Evolutionary conservation across 495 filamentous ascomycete species (phyloP).

Genomic region (Letharia lupina): DNA sequence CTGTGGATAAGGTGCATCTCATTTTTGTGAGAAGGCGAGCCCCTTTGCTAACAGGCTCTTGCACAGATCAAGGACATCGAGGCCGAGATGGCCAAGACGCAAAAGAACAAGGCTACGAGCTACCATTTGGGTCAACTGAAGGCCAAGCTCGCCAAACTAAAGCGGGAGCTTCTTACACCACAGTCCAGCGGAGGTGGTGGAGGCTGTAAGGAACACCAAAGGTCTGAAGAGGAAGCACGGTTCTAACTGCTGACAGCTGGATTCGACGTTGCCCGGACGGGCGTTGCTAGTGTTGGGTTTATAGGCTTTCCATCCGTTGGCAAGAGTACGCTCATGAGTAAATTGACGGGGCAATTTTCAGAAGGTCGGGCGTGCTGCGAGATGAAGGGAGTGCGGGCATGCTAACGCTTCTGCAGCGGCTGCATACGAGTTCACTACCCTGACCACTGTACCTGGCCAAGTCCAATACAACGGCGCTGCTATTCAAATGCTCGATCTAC

Average conservation of each 20-base stretch:
- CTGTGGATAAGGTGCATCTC: constrained; percentile 76
- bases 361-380: constrained; percentile 47
- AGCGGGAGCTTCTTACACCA: constrained; percentile 88
- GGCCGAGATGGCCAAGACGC: constrained; percentile 69
- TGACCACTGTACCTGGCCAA: constrained; percentile 95
- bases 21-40: constrained; percentile 20
- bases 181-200: constrained; percentile 70
- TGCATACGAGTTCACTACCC: constrained; percentile 96
- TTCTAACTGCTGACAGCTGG: constrained; percentile 46
- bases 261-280: constrained; percentile 96
- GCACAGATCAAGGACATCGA: constrained; percentile 93
- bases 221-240: neutral
- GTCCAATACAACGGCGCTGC: constrained; percentile 95
- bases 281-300: constrained; percentile 79
- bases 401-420: constrained; percentile 46
- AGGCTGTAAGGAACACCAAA: constrained; percentile 48
- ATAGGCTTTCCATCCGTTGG: constrained; percentile 92
- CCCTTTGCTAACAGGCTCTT: constrained; percentile 7
- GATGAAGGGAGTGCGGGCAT: neutral
- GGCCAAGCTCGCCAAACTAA: constrained; percentile 96
- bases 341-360: constrained; percentile 89
- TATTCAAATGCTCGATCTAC: constrained; percentile 97
- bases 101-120: constrained; percentile 97
- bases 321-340: constrained; percentile 95
- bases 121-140: constrained; percentile 85